phyloP scores from a whole-genome alignment of 2,329 filamentous ascomycete species.

The Fusarium sp. region DNA sequence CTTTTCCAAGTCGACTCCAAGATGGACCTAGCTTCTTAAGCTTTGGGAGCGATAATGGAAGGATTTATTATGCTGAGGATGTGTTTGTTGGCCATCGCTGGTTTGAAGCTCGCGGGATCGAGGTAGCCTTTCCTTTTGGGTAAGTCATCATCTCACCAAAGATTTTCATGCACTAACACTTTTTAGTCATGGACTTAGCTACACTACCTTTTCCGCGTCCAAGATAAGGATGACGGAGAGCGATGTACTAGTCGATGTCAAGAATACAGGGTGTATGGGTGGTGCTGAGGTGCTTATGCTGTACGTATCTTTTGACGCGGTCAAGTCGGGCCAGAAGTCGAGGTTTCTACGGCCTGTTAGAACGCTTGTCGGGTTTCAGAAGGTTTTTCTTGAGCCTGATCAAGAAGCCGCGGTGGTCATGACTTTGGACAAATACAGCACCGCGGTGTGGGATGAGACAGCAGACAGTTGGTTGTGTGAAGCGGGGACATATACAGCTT shows the following conservation, averaged over 20 bases:
- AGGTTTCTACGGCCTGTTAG: constrained; percentile 12
- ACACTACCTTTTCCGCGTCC: constrained; percentile 16
- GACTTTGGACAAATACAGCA: constrained; percentile 14
- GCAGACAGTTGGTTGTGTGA: constrained; percentile 17
- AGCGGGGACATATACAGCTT: constrained; percentile 14
- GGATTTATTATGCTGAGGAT: constrained; percentile 30
- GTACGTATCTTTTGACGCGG: constrained; percentile 5
- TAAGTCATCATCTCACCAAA: fast-evolving
- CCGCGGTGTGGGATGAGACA: constrained; percentile 21
- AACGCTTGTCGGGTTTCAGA: constrained; percentile 18
- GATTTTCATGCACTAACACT: not conserved
- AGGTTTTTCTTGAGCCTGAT: not conserved
- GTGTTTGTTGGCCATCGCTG: constrained; percentile 35
- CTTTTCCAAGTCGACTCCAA: constrained; percentile 13
- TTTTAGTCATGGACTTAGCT: constrained; percentile 26
- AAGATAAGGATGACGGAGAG: not conserved
- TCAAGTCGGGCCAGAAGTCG: constrained; percentile 10
- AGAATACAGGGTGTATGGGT: constrained; percentile 4
- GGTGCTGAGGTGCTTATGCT: constrained; percentile 30
- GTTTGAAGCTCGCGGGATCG: constrained; percentile 21
- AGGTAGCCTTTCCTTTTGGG: constrained; percentile 32
- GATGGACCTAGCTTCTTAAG: constrained; percentile 23
- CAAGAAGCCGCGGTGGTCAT: not conserved
- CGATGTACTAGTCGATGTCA: not conserved
- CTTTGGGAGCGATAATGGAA: constrained; percentile 29